Conservation (phyloP, 2,329 filamentous ascomycete genomes). For the Stenocarpella maydis region DNA sequence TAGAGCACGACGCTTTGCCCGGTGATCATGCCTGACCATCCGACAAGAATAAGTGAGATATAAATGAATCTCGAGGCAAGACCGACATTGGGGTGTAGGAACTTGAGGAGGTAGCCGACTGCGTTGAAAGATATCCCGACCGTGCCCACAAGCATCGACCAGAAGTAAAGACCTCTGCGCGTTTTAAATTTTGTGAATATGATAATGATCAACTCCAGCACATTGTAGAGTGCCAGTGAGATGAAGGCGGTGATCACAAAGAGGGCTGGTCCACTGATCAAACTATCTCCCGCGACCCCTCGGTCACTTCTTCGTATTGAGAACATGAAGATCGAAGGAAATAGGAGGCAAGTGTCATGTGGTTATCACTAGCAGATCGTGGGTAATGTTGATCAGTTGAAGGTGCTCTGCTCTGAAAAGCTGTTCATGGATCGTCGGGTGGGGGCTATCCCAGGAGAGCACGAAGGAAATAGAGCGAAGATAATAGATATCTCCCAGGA, state of each 20-base stretch:
- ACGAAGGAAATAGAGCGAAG: background rate
- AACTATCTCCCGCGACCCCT: slow-evolving; percentile 7
- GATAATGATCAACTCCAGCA: slow-evolving; percentile 30
- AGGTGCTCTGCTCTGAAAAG: slow-evolving; percentile 16
- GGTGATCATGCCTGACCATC: slow-evolving; percentile 64
- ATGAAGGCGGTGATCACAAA: slow-evolving; percentile 33
- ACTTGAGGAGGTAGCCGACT: slow-evolving; percentile 50
- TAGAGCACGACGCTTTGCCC: slow-evolving; percentile 64
- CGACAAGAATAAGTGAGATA: slow-evolving; percentile 50
- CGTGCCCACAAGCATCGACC: slow-evolving; percentile 32
- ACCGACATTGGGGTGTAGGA: slow-evolving; percentile 48
- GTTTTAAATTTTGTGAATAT: slow-evolving; percentile 34
- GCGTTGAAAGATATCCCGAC: slow-evolving; percentile 39
- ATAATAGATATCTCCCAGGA: background rate
- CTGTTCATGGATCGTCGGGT: background rate
- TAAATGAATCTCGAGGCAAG: slow-evolving; percentile 40
- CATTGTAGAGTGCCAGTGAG: slow-evolving; percentile 33
- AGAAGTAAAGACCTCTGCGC: slow-evolving; percentile 33
- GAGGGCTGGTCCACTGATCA: slow-evolving; percentile 5
- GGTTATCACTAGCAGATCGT: background rate
- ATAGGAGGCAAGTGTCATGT: background rate
- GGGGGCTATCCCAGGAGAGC: background rate
- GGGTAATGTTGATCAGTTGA: background rate
- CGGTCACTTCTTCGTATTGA: slow-evolving; percentile 9
- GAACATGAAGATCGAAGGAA: slow-evolving; percentile 3